Base-by-base conservation (phyloP, 2,329 filamentous ascomycete genomes). In the Sporothrix globosa region DNA sequence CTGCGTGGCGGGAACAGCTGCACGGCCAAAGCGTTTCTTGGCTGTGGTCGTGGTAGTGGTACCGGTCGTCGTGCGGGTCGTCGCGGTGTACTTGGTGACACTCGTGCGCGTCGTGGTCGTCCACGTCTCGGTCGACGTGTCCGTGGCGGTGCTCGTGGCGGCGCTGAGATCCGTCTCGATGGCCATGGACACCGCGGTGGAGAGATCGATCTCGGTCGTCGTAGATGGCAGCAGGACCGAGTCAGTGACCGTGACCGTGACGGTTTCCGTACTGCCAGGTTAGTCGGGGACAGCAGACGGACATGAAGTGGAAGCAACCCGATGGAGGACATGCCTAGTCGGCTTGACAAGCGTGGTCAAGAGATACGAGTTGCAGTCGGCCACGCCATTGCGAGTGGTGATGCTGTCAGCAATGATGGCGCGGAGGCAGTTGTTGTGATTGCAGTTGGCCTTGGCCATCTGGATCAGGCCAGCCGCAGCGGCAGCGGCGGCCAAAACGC, bases 301-400 rank as follows among this genome's bases (percentile, higher is more conserved):
- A 21, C 11, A 50, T 10, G 7, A n/a, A 1, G 48, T 7, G 19
- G 48, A 50, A n/a, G 17, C 4, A 21, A 50, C 6, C 58, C 9
- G 4, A 50, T 3, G 21, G 60, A 30, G 7, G 48, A 34, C 46
- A 9, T 21, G 24, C 63, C 46, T 50, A 14, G 61, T 52, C 44
- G 61, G 61, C 3, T 34, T 24, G 44, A 50, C n/a, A 10, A 66
- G 6, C 6, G 46, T 50, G 7, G 61, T 50, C 24, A 24, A 13
- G 3, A 66, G 61, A 44, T 34, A 66, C 61, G 61, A 66, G 61
- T 66, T 66, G 19, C 61, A 66, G 27, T 66, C 61, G 9, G 44
- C 46, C 46, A 66, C 21, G 34, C 44, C 61, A 11, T 34, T 5
- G 14, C 61, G 58, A 30, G 58, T 63, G 39, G 58, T 63, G 24